Conservation (phyloP, 768 basidiomycete genomes). For the Hydnomerulius pinastri region DNA sequence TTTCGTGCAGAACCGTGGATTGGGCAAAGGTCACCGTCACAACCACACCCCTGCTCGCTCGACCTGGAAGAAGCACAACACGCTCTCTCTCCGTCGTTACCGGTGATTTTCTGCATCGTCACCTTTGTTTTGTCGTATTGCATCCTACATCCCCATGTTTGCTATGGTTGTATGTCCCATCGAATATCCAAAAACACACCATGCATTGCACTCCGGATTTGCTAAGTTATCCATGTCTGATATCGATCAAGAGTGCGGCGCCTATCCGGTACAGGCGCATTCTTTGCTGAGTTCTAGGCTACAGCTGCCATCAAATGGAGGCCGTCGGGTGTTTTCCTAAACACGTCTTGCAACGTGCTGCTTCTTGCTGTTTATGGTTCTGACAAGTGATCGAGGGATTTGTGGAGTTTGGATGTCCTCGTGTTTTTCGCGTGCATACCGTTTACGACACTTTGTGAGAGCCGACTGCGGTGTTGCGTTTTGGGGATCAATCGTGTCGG, state of each 20-base stretch:
- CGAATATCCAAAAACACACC: constrained; percentile 12
- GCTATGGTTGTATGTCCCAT: constrained; percentile 24
- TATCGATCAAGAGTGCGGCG: no score
- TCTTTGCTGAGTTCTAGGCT: no score
- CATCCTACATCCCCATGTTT: constrained; percentile 29
- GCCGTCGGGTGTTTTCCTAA: no score
- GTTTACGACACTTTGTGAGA: constrained; percentile 16
- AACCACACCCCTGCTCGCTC: constrained; percentile 90
- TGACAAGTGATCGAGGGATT: no score
- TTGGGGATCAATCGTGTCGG: not conserved
- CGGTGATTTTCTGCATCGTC: constrained; percentile 48
- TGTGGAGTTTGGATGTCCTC: constrained; percentile 16
- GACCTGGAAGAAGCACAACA: constrained; percentile 99
- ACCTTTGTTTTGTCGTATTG: constrained; percentile 8
- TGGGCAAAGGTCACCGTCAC: constrained; percentile 94
- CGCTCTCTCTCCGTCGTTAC: constrained; percentile 88
- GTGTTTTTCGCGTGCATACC: constrained; percentile 20
- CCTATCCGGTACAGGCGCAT: no score
- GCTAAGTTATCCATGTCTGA: no score
- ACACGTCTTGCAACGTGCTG: no score
- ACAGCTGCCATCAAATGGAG: no score
- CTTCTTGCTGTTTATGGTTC: no score
- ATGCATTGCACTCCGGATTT: constrained; percentile 1
- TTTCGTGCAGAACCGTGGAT: constrained; percentile 78
- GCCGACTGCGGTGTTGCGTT: no score